Conservation (phyloP, 352 stramenopile genomes). For the Globisporangium parvum region DNA sequence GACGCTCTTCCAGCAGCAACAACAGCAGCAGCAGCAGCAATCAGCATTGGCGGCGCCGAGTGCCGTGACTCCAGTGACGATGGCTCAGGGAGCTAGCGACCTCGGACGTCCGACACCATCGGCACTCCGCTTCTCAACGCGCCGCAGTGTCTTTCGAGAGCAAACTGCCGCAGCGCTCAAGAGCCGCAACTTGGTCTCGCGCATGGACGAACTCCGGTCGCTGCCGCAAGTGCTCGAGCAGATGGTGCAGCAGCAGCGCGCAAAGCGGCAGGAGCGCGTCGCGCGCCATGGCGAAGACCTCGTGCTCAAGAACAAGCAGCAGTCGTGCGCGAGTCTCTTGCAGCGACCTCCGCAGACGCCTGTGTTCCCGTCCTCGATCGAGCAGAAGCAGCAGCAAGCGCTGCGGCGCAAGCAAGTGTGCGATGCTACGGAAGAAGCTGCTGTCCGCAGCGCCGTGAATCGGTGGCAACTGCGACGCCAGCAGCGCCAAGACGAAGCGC, state of each 20-base stretch:
- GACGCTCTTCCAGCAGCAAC: slow-evolving; percentile 28
- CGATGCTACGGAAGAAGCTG: slow-evolving; percentile 34
- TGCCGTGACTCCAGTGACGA: background rate
- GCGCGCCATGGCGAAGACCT: slow-evolving; percentile 41
- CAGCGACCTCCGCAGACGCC: slow-evolving; percentile 48
- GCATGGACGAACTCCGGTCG: slow-evolving; percentile 49
- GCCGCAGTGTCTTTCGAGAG: slow-evolving; percentile 39
- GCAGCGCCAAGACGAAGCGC: slow-evolving; percentile 24
- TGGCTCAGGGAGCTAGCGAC: background rate
- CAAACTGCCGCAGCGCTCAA: slow-evolving; percentile 48
- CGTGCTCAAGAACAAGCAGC: slow-evolving; percentile 40
- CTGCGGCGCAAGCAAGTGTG: slow-evolving; percentile 46
- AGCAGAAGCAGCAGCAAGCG: slow-evolving; percentile 42
- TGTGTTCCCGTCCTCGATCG: slow-evolving; percentile 44
- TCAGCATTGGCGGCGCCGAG: background rate
- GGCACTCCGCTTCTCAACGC: slow-evolving; percentile 24
- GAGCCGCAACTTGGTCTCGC: slow-evolving; percentile 39
- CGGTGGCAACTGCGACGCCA: slow-evolving; percentile 47
- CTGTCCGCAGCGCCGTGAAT: slow-evolving; percentile 27
- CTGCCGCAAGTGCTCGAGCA: slow-evolving; percentile 46
- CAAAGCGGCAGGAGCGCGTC: slow-evolving; percentile 34
- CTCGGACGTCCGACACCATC: slow-evolving; percentile 6
- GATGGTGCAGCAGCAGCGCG: slow-evolving; percentile 27
- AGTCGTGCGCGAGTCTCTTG: slow-evolving; percentile 25
- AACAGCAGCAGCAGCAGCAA: slow-evolving; percentile 3